Evolutionary conservation across 163 green algal genomes (phyloP), one percentile per base, ranked within the genome.

Genomic region (Scenedesmus sp.): DNA sequence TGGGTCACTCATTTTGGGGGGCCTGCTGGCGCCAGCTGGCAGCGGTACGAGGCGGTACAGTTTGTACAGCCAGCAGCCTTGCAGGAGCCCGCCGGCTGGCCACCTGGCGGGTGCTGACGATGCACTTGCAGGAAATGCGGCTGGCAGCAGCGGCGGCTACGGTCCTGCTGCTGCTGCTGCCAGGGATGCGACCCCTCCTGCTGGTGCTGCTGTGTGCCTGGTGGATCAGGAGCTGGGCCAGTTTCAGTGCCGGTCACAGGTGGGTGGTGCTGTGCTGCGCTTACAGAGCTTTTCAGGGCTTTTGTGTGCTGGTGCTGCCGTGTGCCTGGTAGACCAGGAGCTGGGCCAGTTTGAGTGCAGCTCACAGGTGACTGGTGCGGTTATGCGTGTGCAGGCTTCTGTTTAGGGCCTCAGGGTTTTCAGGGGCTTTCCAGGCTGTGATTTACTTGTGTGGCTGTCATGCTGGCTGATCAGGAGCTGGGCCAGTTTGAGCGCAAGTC

Each of bases 31-130:
- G 87, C 73, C 87, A 74, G 55, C 79, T 60, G 88, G 76, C 46
- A 82, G 56, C 59, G 88, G 88, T 55, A 82, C 88, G 54, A 67
- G 88, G 76, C 88, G 88, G 67, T 91, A 91, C 88, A 87, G 76
- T 59, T 87, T 91, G 70, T 74, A 52, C 70, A 76, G 67, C 6
- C 67, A 83, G 54, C 59, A 54, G 18, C 70, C 87, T 46, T 91
- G 87, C 77, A 84, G 15, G n/a, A 10, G 10, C 2, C 15, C 82
- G n/a, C 84, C 84, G 26, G 83, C 83, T 23, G 83, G 57, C 26
- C 56, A 81, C 26, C 18, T 89, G 26, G 84, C 60, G 9, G 84
- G 60, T 20, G 60, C 74, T 91, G n/a, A 70, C 9, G 87, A 64
- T 79, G 26, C 46, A 15, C 4, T 59, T 59, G 46, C 81, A 86